Evolutionary conservation across 2,329 filamentous ascomycete genomes (phyloP).

Genomic region (Calonectria henricotiae): DNA sequence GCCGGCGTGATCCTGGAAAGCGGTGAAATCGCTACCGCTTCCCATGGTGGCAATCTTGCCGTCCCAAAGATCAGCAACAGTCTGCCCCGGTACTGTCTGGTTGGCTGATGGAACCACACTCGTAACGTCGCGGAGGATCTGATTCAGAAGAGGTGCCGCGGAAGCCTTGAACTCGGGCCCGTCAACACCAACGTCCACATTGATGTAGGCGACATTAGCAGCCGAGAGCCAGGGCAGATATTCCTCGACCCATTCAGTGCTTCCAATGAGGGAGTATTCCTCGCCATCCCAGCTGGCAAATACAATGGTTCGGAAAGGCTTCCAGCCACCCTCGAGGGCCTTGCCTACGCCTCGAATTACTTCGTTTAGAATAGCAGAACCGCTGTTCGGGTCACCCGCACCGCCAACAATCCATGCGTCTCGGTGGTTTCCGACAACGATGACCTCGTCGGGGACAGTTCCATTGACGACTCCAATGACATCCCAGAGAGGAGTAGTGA

Average conservation of each 20-base stretch:
- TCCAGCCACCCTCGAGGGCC: slow-evolving; percentile 74
- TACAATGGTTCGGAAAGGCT: slow-evolving; percentile 87
- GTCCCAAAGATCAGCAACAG: slow-evolving; percentile 79
- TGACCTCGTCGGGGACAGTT: slow-evolving; percentile 85
- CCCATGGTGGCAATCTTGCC: slow-evolving; percentile 77
- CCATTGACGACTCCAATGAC: slow-evolving; percentile 95
- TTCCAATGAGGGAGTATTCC: slow-evolving; percentile 89
- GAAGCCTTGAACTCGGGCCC: slow-evolving; percentile 77
- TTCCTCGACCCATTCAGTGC: slow-evolving; percentile 95
- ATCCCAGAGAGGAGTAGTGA: slow-evolving; percentile 89
- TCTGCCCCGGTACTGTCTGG: slow-evolving; percentile 81
- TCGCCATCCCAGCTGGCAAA: slow-evolving; percentile 89
- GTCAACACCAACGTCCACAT: slow-evolving; percentile 83
- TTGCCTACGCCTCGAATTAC: slow-evolving; percentile 82
- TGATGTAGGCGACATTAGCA: slow-evolving; percentile 86
- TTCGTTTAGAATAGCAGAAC: slow-evolving; percentile 85
- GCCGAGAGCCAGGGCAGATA: slow-evolving; percentile 85
- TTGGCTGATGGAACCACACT: slow-evolving; percentile 79
- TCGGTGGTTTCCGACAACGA: slow-evolving; percentile 93
- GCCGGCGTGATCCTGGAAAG: slow-evolving; percentile 82
- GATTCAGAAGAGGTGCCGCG: slow-evolving; percentile 84
- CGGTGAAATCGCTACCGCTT: slow-evolving; percentile 82
- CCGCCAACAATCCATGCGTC: slow-evolving; percentile 94
- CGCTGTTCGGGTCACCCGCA: slow-evolving; percentile 86
- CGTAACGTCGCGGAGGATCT: slow-evolving; percentile 79